Conservation (phyloP, 768 basidiomycete species). For the Tricholoma sp. region DNA sequence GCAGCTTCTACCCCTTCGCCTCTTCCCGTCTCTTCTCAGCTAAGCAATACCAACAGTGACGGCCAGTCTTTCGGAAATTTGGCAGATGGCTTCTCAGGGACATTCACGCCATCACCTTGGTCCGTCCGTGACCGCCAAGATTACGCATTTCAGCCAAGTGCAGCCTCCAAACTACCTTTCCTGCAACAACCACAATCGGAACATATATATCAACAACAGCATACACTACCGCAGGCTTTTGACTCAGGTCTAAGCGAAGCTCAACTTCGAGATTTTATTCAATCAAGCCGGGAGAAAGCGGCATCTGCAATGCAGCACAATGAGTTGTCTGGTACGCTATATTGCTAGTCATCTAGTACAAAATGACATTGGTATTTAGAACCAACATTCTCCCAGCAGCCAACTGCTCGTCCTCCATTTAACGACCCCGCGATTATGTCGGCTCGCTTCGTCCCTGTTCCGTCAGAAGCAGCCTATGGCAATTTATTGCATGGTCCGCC, state of each 20-base stretch:
- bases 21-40: constrained; percentile 49
- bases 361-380: not conserved
- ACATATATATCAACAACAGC: constrained; percentile 32
- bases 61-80: constrained; percentile 41
- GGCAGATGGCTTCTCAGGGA: constrained; percentile 28
- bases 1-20: constrained; percentile 58
- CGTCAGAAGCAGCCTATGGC: constrained; percentile 26
- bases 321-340: constrained; percentile 15
- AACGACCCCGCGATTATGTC: constrained; percentile 81
- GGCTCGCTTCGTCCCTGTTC: constrained; percentile 50
- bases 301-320: constrained; percentile 13
- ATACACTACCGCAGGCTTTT: constrained; percentile 52
- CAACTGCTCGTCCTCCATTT: constrained; percentile 41
- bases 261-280: constrained; percentile 72
- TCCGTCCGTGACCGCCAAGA: constrained; percentile 34
- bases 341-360: not conserved
- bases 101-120: constrained; percentile 37
- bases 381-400: constrained; percentile 16
- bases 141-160: constrained; percentile 33
- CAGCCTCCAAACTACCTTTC: constrained; percentile 37
- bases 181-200: constrained; percentile 38
- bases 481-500: constrained; percentile 53
- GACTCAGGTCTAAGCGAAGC: constrained; percentile 62
- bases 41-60: constrained; percentile 42
- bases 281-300: constrained; percentile 59